Base-by-base conservation (phyloP, 495 filamentous ascomycete genomes). In the Polyplosphaeria fusca region DNA sequence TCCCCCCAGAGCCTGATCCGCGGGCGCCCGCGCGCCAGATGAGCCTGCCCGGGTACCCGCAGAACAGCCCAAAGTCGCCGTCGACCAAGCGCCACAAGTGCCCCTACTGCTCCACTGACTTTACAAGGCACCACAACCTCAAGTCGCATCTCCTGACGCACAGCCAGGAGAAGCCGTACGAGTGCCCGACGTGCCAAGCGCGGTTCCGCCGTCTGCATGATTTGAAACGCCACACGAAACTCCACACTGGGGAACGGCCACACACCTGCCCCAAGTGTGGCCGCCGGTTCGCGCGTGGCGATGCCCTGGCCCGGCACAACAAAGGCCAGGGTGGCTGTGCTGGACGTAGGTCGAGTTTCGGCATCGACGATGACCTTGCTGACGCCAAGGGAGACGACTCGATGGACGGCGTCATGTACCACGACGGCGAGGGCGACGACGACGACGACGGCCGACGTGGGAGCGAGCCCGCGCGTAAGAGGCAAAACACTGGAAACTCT, bases 71-170 rank as follows among this genome's bases (percentile, higher is more conserved):
- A 54, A 78, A 83, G 68, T 83, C 91, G n/a, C 81, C 85, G 4
- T 86, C 86, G 5, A 77, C 81, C 20, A 95, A 94, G 71, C 93
- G 93, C 62, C 92, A 99, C 73, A 94, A 91, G 57, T 99, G 93
- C 65, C 90, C 87, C 2, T 95, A 95, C 70, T 99, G 93, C 75
- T 78, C 88, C 3, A 96, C 94, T 5, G 92, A 94, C 64, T 99
- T 99, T 64, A 99, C 93, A 9, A 81, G 93, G 9, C 94, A 97
- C 67, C 93, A 99, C 68, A 99, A 99, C 61, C 81, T 99, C n/a
- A 99, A 99, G 71, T 95, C 89, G 58, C 93, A 99, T 74, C 81
- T 99, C 28, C 81, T 99, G 54, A 99, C 93, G 0, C 93, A 99
- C 67, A 96, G 92, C 61, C 93, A 99, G 72, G 94, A 97, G 71